These are phyloP conservation scores for Cicer judaicum DNA, from an alignment of 306 rosid genomes.

Conservation along the genomic window DNA sequence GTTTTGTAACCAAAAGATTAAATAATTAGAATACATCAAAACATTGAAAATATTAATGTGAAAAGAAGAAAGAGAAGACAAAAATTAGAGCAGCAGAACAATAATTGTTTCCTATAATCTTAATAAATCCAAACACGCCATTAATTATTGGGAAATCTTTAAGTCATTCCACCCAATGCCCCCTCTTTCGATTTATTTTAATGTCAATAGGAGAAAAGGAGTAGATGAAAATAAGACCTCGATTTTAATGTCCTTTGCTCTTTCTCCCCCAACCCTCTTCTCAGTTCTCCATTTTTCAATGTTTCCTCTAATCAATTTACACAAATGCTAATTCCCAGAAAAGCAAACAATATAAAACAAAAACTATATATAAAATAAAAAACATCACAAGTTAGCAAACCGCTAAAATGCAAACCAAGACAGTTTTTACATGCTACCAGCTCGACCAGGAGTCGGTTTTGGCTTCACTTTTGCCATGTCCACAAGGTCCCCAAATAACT, in stretches of 20 bases:
- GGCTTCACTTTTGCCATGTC: slow-evolving; percentile 88
- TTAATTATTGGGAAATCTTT: background rate
- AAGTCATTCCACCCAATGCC: background rate
- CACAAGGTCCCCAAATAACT: slow-evolving; percentile 92
- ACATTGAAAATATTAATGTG: background rate
- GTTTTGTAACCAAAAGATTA: background rate
- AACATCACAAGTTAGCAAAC: slow-evolving; percentile 43
- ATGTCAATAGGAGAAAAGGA: background rate
- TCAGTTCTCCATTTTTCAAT: slow-evolving; percentile 26
- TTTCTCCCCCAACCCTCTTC: background rate
- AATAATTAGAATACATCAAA: background rate
- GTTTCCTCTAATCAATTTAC: slow-evolving; percentile 71
- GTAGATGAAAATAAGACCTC: slow-evolving; percentile 3
- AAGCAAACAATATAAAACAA: slow-evolving; percentile 55
- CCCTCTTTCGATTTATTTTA: background rate
- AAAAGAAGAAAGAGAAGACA: background rate
- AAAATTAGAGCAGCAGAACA: background rate
- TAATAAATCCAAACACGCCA: slow-evolving; percentile 1
- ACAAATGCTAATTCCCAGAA: slow-evolving; percentile 58
- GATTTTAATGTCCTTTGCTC: slow-evolving; percentile 13
- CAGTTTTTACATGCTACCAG: slow-evolving; percentile 70
- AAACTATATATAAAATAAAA: slow-evolving; percentile 19
- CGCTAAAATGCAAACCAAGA: slow-evolving; percentile 43
- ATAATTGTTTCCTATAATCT: background rate
- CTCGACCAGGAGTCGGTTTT: slow-evolving; percentile 64